Percentiles rank a stretch among this genome's conserved stretches.
Evolutionary conservation across 768 basidiomycete species (phyloP).

Genomic region (Pulveroboletus frians): DNA sequence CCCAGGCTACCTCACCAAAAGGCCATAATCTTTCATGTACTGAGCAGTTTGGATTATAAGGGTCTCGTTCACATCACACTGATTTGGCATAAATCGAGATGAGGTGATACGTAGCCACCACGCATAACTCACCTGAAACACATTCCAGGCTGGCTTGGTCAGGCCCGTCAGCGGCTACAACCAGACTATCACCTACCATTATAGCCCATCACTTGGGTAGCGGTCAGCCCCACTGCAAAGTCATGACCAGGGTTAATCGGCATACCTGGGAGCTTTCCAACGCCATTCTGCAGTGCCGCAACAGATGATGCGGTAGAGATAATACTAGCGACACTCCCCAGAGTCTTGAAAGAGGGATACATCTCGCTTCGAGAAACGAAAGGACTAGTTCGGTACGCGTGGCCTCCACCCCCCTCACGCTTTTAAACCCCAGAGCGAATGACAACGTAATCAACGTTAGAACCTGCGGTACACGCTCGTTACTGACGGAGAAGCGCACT

Average conservation of each 20-base stretch:
- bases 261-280: constrained; percentile 30
- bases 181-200: constrained; percentile 19
- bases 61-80: constrained; percentile 57
- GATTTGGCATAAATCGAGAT: not conserved
- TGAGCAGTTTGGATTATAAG: constrained; percentile 46
- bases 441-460: not conserved
- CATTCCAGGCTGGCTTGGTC: constrained; percentile 54
- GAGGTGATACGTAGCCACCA: not conserved
- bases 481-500: constrained; percentile 1
- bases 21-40: constrained; percentile 48
- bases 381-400: not conserved
- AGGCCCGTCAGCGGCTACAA: not conserved
- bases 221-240: constrained; percentile 1
- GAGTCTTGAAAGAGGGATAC: constrained; percentile 6
- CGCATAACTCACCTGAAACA: constrained; percentile 43
- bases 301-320: constrained; percentile 10
- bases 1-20: constrained; percentile 33
- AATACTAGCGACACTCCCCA: constrained; percentile 7
- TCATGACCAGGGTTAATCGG: not conserved
- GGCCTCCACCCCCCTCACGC: not conserved
- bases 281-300: constrained; percentile 25
- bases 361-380: constrained; percentile 2
- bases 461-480: constrained; percentile 1
- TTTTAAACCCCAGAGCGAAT: constrained; percentile 9
- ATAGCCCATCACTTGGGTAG: constrained; percentile 27